Evolutionary conservation across 768 basidiomycete genomes (phyloP).

Genomic region (Hericium rajendrae): DNA sequence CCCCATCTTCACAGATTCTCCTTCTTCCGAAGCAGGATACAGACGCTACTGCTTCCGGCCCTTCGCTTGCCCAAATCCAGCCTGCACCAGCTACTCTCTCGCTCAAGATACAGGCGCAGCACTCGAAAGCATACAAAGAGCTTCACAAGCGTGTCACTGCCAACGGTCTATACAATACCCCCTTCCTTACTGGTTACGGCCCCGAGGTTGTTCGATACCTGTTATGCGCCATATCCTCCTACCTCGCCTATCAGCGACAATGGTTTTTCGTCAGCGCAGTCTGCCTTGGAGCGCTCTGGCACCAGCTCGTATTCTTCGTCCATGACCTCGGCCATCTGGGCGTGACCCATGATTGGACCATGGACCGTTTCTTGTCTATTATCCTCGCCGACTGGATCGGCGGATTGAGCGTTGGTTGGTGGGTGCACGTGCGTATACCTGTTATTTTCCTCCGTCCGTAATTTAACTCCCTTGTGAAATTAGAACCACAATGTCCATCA

Average conservation of each 20-base stretch:
- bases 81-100: slow-evolving; percentile 48
- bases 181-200: slow-evolving; percentile 80
- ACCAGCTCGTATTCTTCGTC: slow-evolving; percentile 85
- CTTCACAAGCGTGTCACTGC: slow-evolving; percentile 66
- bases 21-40: slow-evolving; percentile 39
- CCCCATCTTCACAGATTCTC: slow-evolving; percentile 43
- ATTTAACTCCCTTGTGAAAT: slow-evolving; percentile 6
- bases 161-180: slow-evolving; percentile 81
- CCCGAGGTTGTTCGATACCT: slow-evolving; percentile 78
- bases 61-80: slow-evolving; percentile 34
- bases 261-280: slow-evolving; percentile 72
- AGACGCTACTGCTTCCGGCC: slow-evolving; percentile 25
- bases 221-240: slow-evolving; percentile 49
- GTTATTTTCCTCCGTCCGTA: not conserved
- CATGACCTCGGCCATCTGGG: slow-evolving; percentile 96
- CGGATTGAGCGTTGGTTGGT: slow-evolving; percentile 95
- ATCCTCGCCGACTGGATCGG: slow-evolving; percentile 80
- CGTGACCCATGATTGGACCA: slow-evolving; percentile 78
- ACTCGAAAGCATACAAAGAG: slow-evolving; percentile 70
- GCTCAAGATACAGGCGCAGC: slow-evolving; percentile 46
- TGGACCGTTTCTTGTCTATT: slow-evolving; percentile 73
- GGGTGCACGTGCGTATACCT: slow-evolving; percentile 75
- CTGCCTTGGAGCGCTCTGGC: slow-evolving; percentile 85
- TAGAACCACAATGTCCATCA: slow-evolving; percentile 96
- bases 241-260: slow-evolving; percentile 46